Base-by-base conservation (phyloP, 805 yeast species). In the Saturnispora quitensis region DNA sequence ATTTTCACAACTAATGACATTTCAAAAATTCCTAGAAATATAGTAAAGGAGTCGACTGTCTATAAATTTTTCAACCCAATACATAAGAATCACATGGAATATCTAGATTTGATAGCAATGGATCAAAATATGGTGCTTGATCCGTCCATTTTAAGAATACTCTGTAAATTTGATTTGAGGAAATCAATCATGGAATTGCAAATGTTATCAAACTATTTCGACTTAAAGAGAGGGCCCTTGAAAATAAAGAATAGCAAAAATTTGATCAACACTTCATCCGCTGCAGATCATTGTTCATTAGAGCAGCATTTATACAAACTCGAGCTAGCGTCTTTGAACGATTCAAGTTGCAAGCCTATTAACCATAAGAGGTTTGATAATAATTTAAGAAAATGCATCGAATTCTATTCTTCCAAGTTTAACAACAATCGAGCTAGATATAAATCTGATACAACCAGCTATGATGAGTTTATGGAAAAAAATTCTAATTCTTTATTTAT, bases 101-200 rank as follows among this genome's bases (percentile, higher is more conserved):
- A 68, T 49, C 50, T 68, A 27, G 65, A 62, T 52, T 28, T 63
- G 38, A 60, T 62, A 18, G 64, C 65, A 1, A 51, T 60, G 24
- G 54, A 53, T 7, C 62, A 62, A 59, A 66, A 68, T 13, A 56
- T 57, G 33, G 47, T 47, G 22, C 45, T 68, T 15, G 63, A 61
- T n/a, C 49, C 49, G 2, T 17, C 47, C 4, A 56, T 63, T 2
- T 44, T 68, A 17, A 27, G 50, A 8, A 24, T 48, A 1, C 40
- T 67, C 8, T 27, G 58, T 1, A 43, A 36, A 3, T 18, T 45
- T 12, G 67, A 65, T 49, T 51, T 66, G 20, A 56, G 71, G 31
- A 59, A 54, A 35, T 59, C 68, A 3, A 48, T 68, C 17, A 56
- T 59, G 61, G 58, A 65, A 43, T 52, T 68, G 43, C 70, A 67